Evolutionary conservation across 2,329 filamentous ascomycete genomes (phyloP), one percentile per base, ranked within the genome.

Genomic region (Fusarium pilosicola): DNA sequence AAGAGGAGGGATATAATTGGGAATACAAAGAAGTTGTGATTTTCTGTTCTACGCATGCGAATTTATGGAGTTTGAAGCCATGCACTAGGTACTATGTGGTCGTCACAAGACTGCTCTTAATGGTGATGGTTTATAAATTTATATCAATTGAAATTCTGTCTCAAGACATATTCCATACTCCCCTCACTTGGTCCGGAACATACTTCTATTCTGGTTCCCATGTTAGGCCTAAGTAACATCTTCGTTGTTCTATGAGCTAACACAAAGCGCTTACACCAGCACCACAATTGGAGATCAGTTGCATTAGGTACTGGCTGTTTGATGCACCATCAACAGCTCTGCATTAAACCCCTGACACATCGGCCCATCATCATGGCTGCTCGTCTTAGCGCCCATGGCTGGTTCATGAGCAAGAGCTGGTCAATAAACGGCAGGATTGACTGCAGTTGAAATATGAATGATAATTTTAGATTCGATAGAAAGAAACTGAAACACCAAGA

Each of bases 301-400:
- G 34, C 34, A 36, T 36, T 18, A 36, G 34, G 34, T 36, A 18
- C 17, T 36, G 34, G 34, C 18, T 36, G 34, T 18, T 36, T 36
- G 34, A 36, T 36, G 34, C 34, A 36, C 9, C 8, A 10, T 17
- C 34, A 36, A 36, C 34, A 36, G 34, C 9, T 36, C 34, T 36
- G 17, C 34, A 36, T 36, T 5, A 36, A 36, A 18, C 34, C 34
- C 34, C 34, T 36, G 34, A 10, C 34, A 36, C 51, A 65, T 74
- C 57, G 58, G 65, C 59, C 67, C 71, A 71, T 61, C 62, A 74
- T 74, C 58, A 74, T 72, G 71, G 62, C 32, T 56, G 41, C 71
- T 74, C 57, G 18, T 65, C 30, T 72, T 68, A 72, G 59, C 67
- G 63, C 63, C 68, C 22, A 30, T 49, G 45, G 58, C 59, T 58